phyloP scores from a whole-genome alignment of 768 basidiomycete species.

The Russula sp. region DNA sequence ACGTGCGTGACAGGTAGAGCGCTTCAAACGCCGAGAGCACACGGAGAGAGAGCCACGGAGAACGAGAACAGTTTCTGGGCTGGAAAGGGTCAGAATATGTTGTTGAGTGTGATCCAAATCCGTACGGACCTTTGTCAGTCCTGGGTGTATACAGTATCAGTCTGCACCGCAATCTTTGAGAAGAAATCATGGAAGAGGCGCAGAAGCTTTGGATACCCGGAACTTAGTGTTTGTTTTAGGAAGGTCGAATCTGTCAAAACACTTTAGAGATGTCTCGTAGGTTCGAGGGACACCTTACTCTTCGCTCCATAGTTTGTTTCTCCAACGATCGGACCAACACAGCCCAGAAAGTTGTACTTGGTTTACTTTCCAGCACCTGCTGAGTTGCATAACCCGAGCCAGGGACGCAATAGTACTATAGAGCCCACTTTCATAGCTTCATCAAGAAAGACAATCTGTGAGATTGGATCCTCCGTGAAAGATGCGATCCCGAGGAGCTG shows the following conservation, averaged over 20 bases:
- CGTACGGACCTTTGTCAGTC: conserved; percentile 42
- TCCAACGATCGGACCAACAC: conserved; percentile 76
- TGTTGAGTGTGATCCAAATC: background rate
- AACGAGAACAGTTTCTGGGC: conserved; percentile 87
- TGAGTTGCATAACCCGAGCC: background rate
- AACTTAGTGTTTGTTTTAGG: conserved; percentile 80
- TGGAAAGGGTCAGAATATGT: conserved; percentile 29
- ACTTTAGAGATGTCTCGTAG: background rate
- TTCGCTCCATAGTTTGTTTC: conserved; percentile 70
- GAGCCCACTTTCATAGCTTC: conserved; percentile 80
- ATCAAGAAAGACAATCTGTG: conserved; percentile 78
- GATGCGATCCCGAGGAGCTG: conserved; percentile 83
- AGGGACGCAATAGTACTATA: background rate
- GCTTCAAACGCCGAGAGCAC: conserved; percentile 79
- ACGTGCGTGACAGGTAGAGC: conserved; percentile 81
- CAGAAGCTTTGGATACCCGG: conserved; percentile 81
- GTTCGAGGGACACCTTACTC: conserved; percentile 38
- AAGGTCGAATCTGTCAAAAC: conserved; percentile 67
- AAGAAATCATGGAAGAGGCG: conserved; percentile 97
- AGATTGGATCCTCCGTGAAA: conserved; percentile 69
- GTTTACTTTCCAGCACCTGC: conserved; percentile 58
- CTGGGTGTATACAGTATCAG: too few relatives aligned
- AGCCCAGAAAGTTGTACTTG: conserved; percentile 68
- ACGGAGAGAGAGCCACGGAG: conserved; percentile 40
- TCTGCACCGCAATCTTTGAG: conserved; percentile 74